phyloP scores from a whole-genome alignment of 441 rosid genomes.

The Populus hybrid region DNA sequence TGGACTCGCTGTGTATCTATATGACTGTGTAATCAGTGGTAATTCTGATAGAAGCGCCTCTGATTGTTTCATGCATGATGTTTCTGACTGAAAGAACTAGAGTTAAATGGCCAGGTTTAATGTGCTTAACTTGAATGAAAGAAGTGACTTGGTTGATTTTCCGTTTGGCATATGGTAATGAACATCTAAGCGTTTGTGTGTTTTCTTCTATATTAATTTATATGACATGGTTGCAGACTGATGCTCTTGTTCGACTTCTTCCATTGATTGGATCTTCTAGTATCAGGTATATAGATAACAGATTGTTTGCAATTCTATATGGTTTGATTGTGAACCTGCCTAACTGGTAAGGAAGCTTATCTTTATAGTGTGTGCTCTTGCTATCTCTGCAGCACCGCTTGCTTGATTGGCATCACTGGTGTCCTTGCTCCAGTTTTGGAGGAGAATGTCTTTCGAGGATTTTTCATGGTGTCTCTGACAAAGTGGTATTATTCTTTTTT shows the following conservation, averaged over 20 bases:
- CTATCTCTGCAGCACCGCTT: slow-evolving; percentile 61
- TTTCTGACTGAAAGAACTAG: neutral
- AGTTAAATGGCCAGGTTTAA: neutral
- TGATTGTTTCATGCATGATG: neutral
- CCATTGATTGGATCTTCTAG: slow-evolving; percentile 53
- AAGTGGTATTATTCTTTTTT: slow-evolving; percentile 56
- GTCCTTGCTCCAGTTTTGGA: slow-evolving; percentile 91
- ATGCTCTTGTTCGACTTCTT: slow-evolving; percentile 51
- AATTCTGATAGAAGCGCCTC: neutral
- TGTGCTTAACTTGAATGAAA: neutral
- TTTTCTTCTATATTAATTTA: neutral
- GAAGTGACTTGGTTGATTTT: neutral
- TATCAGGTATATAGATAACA: slow-evolving; percentile 33
- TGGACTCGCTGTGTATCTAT: neutral
- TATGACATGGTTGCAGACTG: slow-evolving; percentile 33
- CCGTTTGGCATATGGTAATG: neutral
- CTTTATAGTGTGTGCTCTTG: neutral
- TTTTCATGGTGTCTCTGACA: slow-evolving; percentile 87
- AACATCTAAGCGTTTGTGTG: neutral
- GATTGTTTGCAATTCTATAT: neutral
- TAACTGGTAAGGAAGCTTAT: neutral
- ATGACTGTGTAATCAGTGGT: neutral
- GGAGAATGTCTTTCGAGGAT: slow-evolving; percentile 95
- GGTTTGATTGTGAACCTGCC: neutral
- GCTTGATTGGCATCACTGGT: slow-evolving; percentile 83